These are phyloP conservation scores for Wilcoxina mikolae DNA, from an alignment of 495 filamentous ascomycete genomes.

Conservation along the genomic window DNA sequence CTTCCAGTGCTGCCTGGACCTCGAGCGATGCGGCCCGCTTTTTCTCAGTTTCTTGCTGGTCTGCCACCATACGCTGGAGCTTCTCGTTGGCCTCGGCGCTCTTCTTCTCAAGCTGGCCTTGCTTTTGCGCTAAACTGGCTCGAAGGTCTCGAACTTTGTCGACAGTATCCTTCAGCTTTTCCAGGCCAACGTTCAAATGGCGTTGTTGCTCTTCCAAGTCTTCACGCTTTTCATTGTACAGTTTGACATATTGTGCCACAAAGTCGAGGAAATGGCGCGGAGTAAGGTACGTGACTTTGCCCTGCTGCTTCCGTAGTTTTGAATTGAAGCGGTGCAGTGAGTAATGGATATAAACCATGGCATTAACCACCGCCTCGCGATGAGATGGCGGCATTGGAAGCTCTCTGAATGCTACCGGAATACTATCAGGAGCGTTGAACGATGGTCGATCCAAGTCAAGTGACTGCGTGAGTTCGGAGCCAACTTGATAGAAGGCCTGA, in stretches of 20 bases:
- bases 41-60: conserved; percentile 91
- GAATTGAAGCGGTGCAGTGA: conserved; percentile 79
- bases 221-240: conserved; percentile 96
- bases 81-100: conserved; percentile 94
- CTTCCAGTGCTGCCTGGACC: conserved; percentile 72
- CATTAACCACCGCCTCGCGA: conserved; percentile 79
- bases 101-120: conserved; percentile 81
- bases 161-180: conserved; percentile 95
- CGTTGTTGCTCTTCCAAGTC: conserved; percentile 97
- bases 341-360: conserved; percentile 97
- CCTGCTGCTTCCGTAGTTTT: conserved; percentile 81
- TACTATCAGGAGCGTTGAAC: conserved; percentile 74
- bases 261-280: conserved; percentile 97
- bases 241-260: conserved; percentile 89
- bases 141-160: conserved; percentile 91
- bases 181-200: conserved; percentile 91
- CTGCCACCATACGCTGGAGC: conserved; percentile 86
- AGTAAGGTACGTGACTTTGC: conserved; percentile 78
- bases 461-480: conserved; percentile 84
- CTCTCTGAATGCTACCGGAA: conserved; percentile 80
- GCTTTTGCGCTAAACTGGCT: conserved; percentile 80
- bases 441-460: conserved; percentile 80
- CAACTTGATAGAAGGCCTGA: conserved; percentile 96
- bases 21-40: conserved; percentile 73
- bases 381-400: conserved; percentile 73